Evolutionary conservation across 2,329 filamentous ascomycete species (phyloP), one percentile per base, ranked within the genome.

Genomic region (Botryotinia narcissicola): DNA sequence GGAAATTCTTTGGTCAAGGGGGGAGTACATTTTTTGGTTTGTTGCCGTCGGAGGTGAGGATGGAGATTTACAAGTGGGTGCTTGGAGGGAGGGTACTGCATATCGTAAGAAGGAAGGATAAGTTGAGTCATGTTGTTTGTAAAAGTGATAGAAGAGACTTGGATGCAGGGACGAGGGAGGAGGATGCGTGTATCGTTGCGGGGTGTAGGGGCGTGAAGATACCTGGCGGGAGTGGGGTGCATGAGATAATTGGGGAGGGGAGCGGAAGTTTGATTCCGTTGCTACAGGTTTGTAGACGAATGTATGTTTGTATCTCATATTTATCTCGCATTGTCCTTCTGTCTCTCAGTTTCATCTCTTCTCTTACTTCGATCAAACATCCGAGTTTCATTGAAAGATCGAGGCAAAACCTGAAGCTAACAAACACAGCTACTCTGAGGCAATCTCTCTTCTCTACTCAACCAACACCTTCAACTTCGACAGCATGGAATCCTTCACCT

Each of bases 381-480:
- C 22, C 3, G 16, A 44, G 25, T 35, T 22, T 42, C 12, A 29
- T 35, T 32, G 42, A 4, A 51, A 66, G 25, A 51, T 37, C n/a
- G 22, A 37, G 8, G n/a, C 18, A 48, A 51, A 22, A 2, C 32
- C 32, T 54, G 14, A 32, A 68, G 32, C 25, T 40, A 68, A 54
- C 25, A 54, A 22, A 37, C 1, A 16, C 57, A 79, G 78, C 51
- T 79, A 79, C 37, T 67, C 74, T 12, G 76, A 78, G 48, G 76
- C 77, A 64, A 74, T 78, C 22, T 29, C 72, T 22, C 68, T 79
- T 7, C 74, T 79, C n/a, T 79, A 79, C 66, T 73, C 71, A 25
- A 68, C 73, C 62, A 79, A 77, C 46, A 77, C 62, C 16, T 79
- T 79, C 63, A 75, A 79, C n/a, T 79, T 79, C 42, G 75, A 78